Evolutionary conservation across 2,329 filamentous ascomycete species (phyloP).

Genomic region (Aureobasidium sp.): DNA sequence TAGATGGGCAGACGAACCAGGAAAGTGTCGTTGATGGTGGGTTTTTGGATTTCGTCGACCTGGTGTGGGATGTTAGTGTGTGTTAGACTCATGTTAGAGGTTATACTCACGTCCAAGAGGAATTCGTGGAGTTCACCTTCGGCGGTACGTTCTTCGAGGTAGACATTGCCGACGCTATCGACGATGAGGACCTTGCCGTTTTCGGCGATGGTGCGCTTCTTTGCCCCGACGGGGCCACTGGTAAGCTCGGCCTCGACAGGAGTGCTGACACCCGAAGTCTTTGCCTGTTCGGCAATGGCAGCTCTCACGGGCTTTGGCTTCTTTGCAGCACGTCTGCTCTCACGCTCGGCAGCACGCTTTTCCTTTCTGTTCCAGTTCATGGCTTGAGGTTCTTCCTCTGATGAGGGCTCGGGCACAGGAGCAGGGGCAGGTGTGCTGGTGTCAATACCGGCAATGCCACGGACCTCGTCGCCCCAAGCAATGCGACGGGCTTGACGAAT

Average conservation of each 20-base stretch:
- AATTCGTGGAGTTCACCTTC: constrained; percentile 79
- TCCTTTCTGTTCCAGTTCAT: constrained; percentile 70
- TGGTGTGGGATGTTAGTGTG: constrained; percentile 32
- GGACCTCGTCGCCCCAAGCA: constrained; percentile 80
- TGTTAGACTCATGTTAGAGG: constrained; percentile 20
- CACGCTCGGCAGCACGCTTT: constrained; percentile 81
- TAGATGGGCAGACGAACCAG: constrained; percentile 72
- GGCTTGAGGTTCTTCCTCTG: constrained; percentile 44
- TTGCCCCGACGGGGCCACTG: constrained; percentile 62
- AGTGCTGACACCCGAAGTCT: constrained; percentile 45
- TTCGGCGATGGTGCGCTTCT: constrained; percentile 83
- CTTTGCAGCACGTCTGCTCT: constrained; percentile 61
- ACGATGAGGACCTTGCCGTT: constrained; percentile 95
- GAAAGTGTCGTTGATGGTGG: constrained; percentile 74
- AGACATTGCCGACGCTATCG: constrained; percentile 86
- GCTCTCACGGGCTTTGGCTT: constrained; percentile 45
- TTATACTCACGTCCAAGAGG: constrained; percentile 69
- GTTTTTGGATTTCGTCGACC: constrained; percentile 71
- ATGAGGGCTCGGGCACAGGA: constrained; percentile 35
- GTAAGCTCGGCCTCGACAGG: constrained; percentile 46
- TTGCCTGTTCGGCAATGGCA: constrained; percentile 43
- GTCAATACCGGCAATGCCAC: constrained; percentile 62
- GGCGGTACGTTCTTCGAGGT: constrained; percentile 84
- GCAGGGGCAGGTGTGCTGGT: constrained; percentile 31
- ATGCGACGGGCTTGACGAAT: constrained; percentile 80